Evolutionary conservation across 345 rosid species (phyloP).

Genomic region (Trapa incisa): DNA sequence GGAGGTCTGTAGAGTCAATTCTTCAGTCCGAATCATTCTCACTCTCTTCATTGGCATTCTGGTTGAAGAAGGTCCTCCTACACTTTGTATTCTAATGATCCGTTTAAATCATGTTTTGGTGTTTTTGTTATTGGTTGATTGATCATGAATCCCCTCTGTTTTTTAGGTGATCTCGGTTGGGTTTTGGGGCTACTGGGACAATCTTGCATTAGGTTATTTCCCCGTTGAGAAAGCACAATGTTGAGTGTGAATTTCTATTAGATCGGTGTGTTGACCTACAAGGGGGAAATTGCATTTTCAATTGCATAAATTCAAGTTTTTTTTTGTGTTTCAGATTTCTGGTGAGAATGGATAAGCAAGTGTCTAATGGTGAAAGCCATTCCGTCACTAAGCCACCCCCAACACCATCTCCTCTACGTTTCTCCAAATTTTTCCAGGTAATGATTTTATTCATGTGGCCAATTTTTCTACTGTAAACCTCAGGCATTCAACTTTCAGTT

Average conservation of each 20-base stretch:
- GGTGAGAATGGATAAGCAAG: slow-evolving; percentile 30
- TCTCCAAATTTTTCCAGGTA: slow-evolving; percentile 69
- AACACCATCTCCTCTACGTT: slow-evolving; percentile 59
- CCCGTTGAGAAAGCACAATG: not conserved
- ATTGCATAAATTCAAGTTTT: not conserved
- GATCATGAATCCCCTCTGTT: too few relatives aligned
- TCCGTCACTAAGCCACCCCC: slow-evolving; percentile 46
- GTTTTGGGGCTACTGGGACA: not conserved
- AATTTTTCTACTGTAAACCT: not conserved
- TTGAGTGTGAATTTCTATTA: not conserved
- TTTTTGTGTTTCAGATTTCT: slow-evolving; percentile 2
- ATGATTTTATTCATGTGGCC: not conserved
- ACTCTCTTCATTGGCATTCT: not conserved
- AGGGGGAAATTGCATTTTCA: too few relatives aligned
- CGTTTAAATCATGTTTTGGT: not conserved
- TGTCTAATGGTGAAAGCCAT: slow-evolving; percentile 33
- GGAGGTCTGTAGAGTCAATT: not conserved
- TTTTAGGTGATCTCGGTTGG: not conserved
- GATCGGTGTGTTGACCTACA: not conserved
- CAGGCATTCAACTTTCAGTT: not conserved
- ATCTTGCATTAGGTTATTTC: not conserved
- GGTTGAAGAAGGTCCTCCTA: not conserved
- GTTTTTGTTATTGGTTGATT: not conserved
- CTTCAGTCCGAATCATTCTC: not conserved
- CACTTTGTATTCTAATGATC: not conserved